These are phyloP conservation scores for Yamadazyma diddensiae DNA, from an alignment of 1,139 yeast species.

Conservation along the genomic window DNA sequence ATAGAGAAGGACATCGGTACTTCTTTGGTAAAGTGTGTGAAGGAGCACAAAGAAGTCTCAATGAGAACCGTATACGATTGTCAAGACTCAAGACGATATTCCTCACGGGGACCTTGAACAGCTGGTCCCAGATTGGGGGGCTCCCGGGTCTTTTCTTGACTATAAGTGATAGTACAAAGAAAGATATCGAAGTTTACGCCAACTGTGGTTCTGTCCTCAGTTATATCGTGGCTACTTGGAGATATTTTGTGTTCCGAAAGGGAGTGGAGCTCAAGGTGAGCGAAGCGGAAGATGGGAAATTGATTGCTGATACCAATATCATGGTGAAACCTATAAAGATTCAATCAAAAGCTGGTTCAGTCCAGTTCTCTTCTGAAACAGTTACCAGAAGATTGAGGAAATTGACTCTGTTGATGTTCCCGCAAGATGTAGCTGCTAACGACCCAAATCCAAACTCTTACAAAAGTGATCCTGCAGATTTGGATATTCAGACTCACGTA, in stretches of 20 bases:
- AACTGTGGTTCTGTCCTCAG: conserved; percentile 38
- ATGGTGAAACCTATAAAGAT: conserved; percentile 52
- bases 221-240: conserved; percentile 74
- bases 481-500: conserved; percentile 44
- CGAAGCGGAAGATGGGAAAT: conserved; percentile 31
- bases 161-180: conserved; percentile 75
- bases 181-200: conserved; percentile 39
- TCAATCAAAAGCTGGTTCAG: conserved; percentile 1
- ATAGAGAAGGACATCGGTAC: conserved; percentile 55
- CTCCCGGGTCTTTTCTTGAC: conserved; percentile 86
- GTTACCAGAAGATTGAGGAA: conserved; percentile 25
- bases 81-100: conserved; percentile 64
- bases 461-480: conserved; percentile 38
- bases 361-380: background rate
- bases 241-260: conserved; percentile 82
- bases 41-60: conserved; percentile 75
- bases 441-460: conserved; percentile 38
- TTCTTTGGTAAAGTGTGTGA: conserved; percentile 81
- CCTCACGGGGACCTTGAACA: conserved; percentile 63
- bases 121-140: conserved; percentile 81
- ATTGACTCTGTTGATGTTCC: conserved; percentile 47
- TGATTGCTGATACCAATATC: conserved; percentile 51
- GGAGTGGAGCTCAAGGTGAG: conserved; percentile 59
- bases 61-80: conserved; percentile 51
- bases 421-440: conserved; percentile 40